Evolutionary conservation across 345 rosid genomes (phyloP).

Genomic region (Orychophragmus violaceus): DNA sequence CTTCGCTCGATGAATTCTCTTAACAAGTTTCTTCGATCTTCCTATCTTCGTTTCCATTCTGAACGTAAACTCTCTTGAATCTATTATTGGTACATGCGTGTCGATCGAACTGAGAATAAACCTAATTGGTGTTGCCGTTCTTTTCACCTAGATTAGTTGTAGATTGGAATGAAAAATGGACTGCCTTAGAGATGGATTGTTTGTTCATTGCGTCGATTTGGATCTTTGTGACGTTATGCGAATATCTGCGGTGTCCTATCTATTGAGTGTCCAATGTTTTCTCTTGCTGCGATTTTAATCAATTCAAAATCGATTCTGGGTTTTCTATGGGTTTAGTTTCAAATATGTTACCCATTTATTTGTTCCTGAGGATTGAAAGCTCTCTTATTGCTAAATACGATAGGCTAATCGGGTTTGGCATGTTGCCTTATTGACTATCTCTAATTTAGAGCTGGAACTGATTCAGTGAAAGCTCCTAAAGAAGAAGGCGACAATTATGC

Average conservation of each 20-base stretch:
- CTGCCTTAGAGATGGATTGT: not conserved
- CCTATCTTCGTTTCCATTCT: slow-evolving; percentile 9
- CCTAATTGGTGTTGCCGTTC: slow-evolving; percentile 4
- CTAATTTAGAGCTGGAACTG: slow-evolving; percentile 1
- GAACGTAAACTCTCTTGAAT: not conserved
- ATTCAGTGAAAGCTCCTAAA: slow-evolving; percentile 17
- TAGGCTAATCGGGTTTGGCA: not conserved
- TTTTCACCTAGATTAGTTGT: not conserved
- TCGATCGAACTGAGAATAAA: slow-evolving; percentile 2
- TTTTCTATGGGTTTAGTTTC: too few relatives aligned
- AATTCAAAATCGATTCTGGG: not conserved
- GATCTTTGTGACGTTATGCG: too few relatives aligned
- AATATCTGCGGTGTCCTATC: too few relatives aligned
- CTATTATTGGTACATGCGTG: not conserved
- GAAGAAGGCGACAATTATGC: slow-evolving; percentile 15
- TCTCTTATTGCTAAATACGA: not conserved
- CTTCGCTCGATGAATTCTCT: slow-evolving; percentile 19
- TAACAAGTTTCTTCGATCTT: slow-evolving; percentile 17
- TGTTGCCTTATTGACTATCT: not conserved
- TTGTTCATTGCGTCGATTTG: too few relatives aligned
- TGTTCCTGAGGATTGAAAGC: too few relatives aligned
- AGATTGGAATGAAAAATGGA: not conserved
- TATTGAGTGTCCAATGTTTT: too few relatives aligned
- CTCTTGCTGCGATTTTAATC: not conserved
- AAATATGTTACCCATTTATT: too few relatives aligned